Evolutionary conservation across 2,329 filamentous ascomycete species (phyloP).

Genomic region (Penicillium sp.): DNA sequence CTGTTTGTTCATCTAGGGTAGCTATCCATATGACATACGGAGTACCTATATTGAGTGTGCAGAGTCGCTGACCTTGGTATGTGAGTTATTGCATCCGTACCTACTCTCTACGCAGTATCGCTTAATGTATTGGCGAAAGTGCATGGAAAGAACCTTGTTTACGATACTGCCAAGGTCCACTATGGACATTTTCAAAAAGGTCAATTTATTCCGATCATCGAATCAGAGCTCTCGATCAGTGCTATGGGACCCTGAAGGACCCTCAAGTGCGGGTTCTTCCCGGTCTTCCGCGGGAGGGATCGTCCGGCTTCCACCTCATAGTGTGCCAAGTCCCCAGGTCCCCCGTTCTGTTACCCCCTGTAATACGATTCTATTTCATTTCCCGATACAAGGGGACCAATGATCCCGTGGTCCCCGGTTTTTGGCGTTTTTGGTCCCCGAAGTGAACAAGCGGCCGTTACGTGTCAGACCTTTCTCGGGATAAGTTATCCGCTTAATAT

Average conservation of each 20-base stretch:
- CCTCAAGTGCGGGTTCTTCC: constrained; percentile 15
- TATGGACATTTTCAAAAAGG: too few species aligned
- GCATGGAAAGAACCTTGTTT: not conserved
- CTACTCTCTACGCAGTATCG: not conserved
- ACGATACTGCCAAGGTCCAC: not conserved
- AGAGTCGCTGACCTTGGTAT: not conserved
- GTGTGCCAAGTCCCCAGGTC: not conserved
- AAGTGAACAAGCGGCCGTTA: constrained; percentile 23
- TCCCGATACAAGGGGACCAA: not conserved
- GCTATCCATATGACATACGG: too few species aligned
- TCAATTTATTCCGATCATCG: constrained; percentile 12
- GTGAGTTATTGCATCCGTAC: not conserved
- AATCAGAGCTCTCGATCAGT: constrained; percentile 10
- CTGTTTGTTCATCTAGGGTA: not conserved
- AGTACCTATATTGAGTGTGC: too few species aligned
- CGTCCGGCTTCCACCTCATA: constrained; percentile 7
- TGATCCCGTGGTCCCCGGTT: constrained; percentile 13
- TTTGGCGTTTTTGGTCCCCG: constrained; percentile 1
- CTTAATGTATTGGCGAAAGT: not conserved
- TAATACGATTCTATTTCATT: too few species aligned
- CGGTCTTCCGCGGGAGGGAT: constrained; percentile 16
- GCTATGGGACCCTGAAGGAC: constrained; percentile 9
- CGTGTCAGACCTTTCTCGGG: constrained; percentile 32
- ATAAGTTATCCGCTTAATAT: constrained; percentile 15
- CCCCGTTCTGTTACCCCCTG: not conserved